Percentiles rank a stretch among this genome's conserved stretches.
Evolutionary conservation across 2,329 filamentous ascomycete species (phyloP).

Genomic region (Xylariomycetidae sp.): DNA sequence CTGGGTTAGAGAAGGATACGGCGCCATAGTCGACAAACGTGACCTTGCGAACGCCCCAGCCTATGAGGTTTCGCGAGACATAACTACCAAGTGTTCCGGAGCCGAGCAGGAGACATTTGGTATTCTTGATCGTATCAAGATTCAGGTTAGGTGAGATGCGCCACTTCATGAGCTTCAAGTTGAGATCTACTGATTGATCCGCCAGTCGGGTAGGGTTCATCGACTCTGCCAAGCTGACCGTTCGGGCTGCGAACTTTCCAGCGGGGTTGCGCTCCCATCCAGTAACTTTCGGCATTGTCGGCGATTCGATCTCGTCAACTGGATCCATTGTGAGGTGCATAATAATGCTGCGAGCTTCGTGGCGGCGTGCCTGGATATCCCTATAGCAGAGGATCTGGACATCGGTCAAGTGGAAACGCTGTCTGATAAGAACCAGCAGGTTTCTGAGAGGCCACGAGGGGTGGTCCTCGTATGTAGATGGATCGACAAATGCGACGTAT

Average conservation of each 20-base stretch:
- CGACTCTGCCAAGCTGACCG: slow-evolving; percentile 81
- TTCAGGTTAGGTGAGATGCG: slow-evolving; percentile 84
- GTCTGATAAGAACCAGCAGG: slow-evolving; percentile 74
- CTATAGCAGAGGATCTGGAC: slow-evolving; percentile 87
- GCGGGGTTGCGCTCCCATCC: slow-evolving; percentile 86
- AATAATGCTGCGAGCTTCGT: slow-evolving; percentile 76
- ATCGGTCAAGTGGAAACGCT: slow-evolving; percentile 69
- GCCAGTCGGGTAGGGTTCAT: slow-evolving; percentile 87
- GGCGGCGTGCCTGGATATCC: slow-evolving; percentile 70
- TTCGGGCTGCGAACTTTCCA: slow-evolving; percentile 70
- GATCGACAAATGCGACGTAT: slow-evolving; percentile 84
- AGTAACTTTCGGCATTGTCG: slow-evolving; percentile 77
- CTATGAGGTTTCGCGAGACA: slow-evolving; percentile 84
- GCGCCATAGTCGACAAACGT: slow-evolving; percentile 92
- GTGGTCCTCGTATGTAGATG: slow-evolving; percentile 80
- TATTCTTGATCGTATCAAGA: slow-evolving; percentile 81
- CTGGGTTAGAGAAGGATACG: slow-evolving; percentile 94
- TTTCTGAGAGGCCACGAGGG: slow-evolving; percentile 94
- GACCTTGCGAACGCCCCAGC: slow-evolving; percentile 92
- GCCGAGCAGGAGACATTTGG: slow-evolving; percentile 83
- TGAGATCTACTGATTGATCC: slow-evolving; percentile 91
- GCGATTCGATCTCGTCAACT: slow-evolving; percentile 35
- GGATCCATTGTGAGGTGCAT: slow-evolving; percentile 57
- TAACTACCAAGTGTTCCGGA: slow-evolving; percentile 92
- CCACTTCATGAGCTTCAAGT: slow-evolving; percentile 99